Conservation (phyloP, 805 yeast genomes). For the Ogataea methylovora region DNA sequence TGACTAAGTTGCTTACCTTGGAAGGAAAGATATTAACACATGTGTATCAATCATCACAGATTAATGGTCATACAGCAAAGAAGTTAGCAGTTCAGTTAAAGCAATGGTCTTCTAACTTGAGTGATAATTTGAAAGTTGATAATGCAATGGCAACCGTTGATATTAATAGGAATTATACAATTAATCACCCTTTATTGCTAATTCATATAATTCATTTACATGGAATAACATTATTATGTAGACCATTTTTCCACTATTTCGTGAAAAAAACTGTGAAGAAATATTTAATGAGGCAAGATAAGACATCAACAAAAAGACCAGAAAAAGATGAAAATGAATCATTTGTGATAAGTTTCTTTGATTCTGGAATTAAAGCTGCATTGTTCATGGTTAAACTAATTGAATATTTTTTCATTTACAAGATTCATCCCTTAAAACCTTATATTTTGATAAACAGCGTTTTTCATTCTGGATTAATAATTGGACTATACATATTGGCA, state of each 20-base stretch:
- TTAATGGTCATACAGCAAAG: conserved; percentile 25
- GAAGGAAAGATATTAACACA: conserved; percentile 24
- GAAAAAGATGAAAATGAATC: conserved; percentile 1
- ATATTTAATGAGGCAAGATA: conserved; percentile 5
- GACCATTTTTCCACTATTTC: conserved; percentile 34
- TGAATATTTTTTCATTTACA: conserved; percentile 18
- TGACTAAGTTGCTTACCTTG: conserved; percentile 22
- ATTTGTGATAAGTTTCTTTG: conserved; percentile 21
- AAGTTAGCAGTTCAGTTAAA: conserved; percentile 29
- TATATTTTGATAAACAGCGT: conserved; percentile 24
- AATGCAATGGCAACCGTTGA: conserved; percentile 15
- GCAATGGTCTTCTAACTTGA: conserved; percentile 26
- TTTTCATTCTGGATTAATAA: conserved; percentile 29
- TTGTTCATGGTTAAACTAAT: conserved; percentile 27
- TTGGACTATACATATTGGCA: conserved; percentile 26
- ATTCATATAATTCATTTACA: conserved; percentile 30
- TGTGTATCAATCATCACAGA: conserved; percentile 25
- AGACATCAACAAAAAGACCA: background rate
- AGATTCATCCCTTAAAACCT: conserved; percentile 30
- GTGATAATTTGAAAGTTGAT: conserved; percentile 22
- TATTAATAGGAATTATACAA: conserved; percentile 6
- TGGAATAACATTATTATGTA: conserved; percentile 29
- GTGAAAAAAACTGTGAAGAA: conserved; percentile 12
- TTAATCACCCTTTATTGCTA: conserved; percentile 19
- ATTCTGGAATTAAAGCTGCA: conserved; percentile 30